These are phyloP conservation scores for Picea sitchensis DNA, from an alignment of 75 land plant species.

Conservation along the genomic window DNA sequence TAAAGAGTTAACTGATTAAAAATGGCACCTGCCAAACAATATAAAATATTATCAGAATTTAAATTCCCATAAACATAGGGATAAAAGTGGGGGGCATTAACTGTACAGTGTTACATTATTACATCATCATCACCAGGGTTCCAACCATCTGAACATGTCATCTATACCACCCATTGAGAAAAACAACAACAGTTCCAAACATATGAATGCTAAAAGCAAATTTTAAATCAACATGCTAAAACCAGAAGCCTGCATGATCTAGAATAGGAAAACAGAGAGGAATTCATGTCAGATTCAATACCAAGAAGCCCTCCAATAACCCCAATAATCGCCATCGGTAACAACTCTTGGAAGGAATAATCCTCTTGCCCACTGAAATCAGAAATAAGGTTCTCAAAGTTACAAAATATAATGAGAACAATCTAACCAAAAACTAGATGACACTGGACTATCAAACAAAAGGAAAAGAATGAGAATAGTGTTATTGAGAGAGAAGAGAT, in stretches of 20 bases:
- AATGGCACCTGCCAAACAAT: slow-evolving; percentile 66
- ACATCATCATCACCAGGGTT: neutral
- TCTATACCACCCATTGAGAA: neutral
- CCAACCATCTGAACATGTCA: neutral
- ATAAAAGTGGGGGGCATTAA: neutral
- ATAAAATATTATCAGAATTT: neutral
- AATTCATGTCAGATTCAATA: slow-evolving; percentile 14
- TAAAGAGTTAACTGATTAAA: slow-evolving; percentile 92
- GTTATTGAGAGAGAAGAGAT: too few relatives aligned
- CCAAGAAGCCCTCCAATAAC: slow-evolving; percentile 97
- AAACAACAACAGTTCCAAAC: neutral
- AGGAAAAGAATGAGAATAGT: neutral
- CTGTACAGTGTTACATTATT: neutral
- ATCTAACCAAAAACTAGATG: neutral
- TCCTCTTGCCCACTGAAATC: slow-evolving; percentile 92
- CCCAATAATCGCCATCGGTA: slow-evolving; percentile 99
- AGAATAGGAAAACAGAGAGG: slow-evolving; percentile 5
- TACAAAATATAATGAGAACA: slow-evolving; percentile 1
- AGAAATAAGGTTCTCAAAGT: neutral
- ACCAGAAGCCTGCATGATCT: neutral
- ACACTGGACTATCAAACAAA: neutral
- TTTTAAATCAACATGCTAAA: neutral
- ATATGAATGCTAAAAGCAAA: slow-evolving; percentile 1
- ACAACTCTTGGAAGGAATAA: slow-evolving; percentile 90
- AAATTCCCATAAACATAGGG: slow-evolving; percentile 3